Evolutionary conservation across 73 alveolate genomes (phyloP).

Genomic region (Diophrys sp.): DNA sequence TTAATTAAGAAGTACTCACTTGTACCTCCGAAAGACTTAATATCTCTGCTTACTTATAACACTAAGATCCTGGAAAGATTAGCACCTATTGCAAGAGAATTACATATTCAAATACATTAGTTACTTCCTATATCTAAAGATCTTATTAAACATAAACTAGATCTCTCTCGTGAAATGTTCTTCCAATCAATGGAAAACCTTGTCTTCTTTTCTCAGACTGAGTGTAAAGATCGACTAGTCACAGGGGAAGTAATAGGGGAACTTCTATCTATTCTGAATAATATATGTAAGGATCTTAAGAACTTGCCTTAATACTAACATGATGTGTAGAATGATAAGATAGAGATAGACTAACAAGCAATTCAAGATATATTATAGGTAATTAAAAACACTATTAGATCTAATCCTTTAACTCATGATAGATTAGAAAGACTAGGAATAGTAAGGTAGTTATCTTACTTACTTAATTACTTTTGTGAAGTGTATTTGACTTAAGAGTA

Average conservation of each 20-base stretch:
- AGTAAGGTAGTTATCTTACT: background rate
- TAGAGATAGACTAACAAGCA: too few relatives aligned
- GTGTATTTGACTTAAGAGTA: background rate
- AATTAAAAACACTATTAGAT: background rate
- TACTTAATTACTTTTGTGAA: too few relatives aligned
- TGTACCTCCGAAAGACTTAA: background rate
- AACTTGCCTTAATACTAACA: too few relatives aligned
- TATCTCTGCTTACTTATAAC: background rate
- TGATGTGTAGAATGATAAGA: too few relatives aligned
- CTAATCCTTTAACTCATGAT: conserved; percentile 7
- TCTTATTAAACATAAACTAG: too few relatives aligned
- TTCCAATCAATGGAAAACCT: too few relatives aligned
- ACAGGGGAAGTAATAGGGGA: background rate
- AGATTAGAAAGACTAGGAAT: background rate
- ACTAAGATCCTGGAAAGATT: background rate
- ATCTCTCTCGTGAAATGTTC: too few relatives aligned
- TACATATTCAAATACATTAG: too few relatives aligned
- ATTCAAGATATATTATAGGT: background rate
- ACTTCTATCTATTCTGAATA: background rate
- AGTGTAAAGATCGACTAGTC: background rate
- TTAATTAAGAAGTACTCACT: conserved; percentile 9
- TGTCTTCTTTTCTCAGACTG: conserved; percentile 8
- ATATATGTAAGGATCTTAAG: background rate
- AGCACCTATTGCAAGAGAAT: too few relatives aligned
- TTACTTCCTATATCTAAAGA: too few relatives aligned